Evolutionary conservation across 345 rosid genomes (phyloP).

Genomic region (Citrus reticulata): DNA sequence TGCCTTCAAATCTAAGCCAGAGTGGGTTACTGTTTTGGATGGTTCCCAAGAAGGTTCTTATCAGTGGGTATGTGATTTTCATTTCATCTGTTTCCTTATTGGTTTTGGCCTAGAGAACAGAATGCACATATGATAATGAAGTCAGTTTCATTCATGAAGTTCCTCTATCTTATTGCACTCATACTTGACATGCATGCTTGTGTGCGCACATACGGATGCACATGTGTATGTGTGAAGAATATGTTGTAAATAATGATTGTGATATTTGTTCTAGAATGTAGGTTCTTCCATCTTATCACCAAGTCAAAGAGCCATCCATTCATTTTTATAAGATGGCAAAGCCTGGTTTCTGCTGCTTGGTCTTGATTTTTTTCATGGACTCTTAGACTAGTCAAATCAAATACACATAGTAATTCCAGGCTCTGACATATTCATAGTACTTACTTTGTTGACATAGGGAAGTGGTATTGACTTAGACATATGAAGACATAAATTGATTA

Average conservation of each 20-base stretch:
- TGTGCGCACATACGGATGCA: not conserved
- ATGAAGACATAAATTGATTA: not conserved
- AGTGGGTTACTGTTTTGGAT: conserved; percentile 75
- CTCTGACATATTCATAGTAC: not conserved
- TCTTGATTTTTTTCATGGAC: not conserved
- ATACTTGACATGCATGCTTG: not conserved
- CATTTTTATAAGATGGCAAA: not conserved
- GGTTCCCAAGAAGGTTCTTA: conserved; percentile 98
- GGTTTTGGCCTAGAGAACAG: not conserved
- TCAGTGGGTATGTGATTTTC: conserved; percentile 74
- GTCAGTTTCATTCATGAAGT: not conserved
- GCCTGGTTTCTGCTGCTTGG: not conserved
- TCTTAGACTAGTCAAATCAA: not conserved
- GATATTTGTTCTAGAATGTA: not conserved
- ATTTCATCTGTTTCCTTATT: not conserved
- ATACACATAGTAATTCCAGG: not conserved
- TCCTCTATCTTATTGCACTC: not conserved
- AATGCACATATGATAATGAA: not conserved
- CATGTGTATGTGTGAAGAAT: not conserved
- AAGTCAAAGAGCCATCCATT: not conserved
- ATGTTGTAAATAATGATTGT: not conserved
- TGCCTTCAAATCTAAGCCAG: conserved; percentile 57
- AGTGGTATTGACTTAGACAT: not conserved
- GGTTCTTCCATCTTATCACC: not conserved
- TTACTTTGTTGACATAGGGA: not conserved